Evolutionary conservation across 345 rosid genomes (phyloP).

Genomic region (Reutealis trisperma): DNA sequence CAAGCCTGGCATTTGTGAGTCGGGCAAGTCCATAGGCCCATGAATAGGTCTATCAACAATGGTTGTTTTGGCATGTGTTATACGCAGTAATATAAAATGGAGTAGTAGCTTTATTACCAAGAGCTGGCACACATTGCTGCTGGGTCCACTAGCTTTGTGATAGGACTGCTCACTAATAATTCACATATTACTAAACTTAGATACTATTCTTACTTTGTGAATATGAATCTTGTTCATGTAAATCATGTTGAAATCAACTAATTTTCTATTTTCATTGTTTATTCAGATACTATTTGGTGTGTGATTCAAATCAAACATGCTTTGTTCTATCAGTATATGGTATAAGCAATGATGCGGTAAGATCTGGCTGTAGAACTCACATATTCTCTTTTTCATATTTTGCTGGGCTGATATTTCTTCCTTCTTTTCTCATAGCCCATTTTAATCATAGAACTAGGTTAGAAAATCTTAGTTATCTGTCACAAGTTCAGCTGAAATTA

Average conservation of each 20-base stretch:
- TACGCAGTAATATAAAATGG: neutral
- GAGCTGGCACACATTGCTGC: neutral
- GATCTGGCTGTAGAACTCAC: conserved; percentile 17
- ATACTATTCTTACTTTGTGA: neutral
- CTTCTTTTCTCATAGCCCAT: neutral
- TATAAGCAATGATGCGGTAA: conserved; percentile 50
- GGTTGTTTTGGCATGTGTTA: neutral
- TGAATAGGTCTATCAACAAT: neutral
- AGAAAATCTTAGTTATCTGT: too few relatives aligned
- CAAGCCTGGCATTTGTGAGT: too few relatives aligned
- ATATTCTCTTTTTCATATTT: neutral
- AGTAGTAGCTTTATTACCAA: neutral
- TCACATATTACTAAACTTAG: neutral
- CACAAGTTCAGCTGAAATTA: too few relatives aligned
- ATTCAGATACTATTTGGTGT: conserved; percentile 60
- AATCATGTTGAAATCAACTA: neutral
- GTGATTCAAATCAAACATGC: conserved; percentile 60
- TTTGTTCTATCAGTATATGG: conserved; percentile 67
- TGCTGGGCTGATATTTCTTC: neutral
- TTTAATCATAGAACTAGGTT: neutral
- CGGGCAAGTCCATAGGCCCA: too few relatives aligned
- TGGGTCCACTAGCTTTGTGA: neutral
- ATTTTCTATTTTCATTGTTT: neutral
- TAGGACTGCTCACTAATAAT: neutral
- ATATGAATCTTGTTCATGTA: neutral